phyloP scores from a whole-genome alignment of 495 filamentous ascomycete genomes.

The Lophium mytilinum region DNA sequence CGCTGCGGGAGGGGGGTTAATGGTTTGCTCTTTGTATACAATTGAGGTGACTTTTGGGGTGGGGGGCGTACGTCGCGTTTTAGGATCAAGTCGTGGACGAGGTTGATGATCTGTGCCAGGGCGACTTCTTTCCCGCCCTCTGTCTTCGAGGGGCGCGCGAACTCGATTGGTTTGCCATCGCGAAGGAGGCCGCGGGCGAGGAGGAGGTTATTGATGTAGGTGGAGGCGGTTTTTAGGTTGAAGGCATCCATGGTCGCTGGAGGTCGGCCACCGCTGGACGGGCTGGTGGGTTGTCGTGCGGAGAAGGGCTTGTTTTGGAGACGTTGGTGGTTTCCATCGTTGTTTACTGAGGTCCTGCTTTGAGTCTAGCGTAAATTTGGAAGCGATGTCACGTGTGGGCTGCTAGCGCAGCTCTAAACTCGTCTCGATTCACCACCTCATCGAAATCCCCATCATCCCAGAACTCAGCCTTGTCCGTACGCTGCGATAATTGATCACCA shows the following conservation, averaged over 20 bases:
- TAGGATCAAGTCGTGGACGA: constrained; percentile 84
- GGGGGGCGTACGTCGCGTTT: constrained; percentile 63
- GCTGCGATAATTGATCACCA: no score
- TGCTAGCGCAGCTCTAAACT: no score
- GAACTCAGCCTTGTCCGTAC: no score
- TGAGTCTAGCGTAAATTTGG: no score
- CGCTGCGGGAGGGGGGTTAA: constrained; percentile 45
- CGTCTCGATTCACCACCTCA: no score
- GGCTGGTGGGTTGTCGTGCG: no score
- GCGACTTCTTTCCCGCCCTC: constrained; percentile 58
- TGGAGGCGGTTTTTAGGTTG: constrained; percentile 78
- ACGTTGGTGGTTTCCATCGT: no score
- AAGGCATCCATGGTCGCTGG: constrained; percentile 58
- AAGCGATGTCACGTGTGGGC: no score
- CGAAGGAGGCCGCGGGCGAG: constrained; percentile 81
- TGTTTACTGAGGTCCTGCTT: no score
- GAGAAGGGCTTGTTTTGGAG: no score
- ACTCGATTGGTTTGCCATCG: constrained; percentile 78
- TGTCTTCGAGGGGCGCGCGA: constrained; percentile 62
- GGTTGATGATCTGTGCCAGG: constrained; percentile 79
- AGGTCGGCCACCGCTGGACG: background rate
- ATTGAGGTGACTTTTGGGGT: background rate
- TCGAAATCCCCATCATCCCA: no score
- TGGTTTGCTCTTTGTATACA: background rate
- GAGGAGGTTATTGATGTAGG: constrained; percentile 93